Percentiles rank a stretch among this genome's conserved stretches.
Evolutionary conservation across 2,329 filamentous ascomycete species (phyloP).

Genomic region (Ophioceras dolichostomum): DNA sequence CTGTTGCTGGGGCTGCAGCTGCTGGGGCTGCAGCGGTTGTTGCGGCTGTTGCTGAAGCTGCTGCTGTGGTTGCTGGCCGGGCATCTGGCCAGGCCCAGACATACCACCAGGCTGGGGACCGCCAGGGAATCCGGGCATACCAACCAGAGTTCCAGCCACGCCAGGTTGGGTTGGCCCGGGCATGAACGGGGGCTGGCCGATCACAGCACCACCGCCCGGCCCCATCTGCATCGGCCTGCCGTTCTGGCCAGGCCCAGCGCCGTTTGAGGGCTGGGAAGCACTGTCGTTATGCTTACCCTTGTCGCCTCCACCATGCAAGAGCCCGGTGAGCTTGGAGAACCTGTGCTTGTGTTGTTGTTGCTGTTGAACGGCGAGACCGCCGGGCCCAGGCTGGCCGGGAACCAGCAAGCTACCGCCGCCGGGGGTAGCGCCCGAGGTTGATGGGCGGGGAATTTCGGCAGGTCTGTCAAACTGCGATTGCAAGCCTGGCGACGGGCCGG

Average conservation of each 20-base stretch:
- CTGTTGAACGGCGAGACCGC: too few relatives aligned
- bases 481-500: background rate
- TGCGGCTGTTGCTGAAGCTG: background rate
- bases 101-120: too few relatives aligned
- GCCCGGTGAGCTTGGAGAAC: too few relatives aligned
- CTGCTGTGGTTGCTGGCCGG: background rate
- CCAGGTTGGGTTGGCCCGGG: background rate
- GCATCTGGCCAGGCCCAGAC: too few relatives aligned
- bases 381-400: background rate
- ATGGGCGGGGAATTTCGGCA: too few relatives aligned
- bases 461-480: background rate
- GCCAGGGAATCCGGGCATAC: too few relatives aligned
- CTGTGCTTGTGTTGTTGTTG: background rate
- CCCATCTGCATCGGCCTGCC: background rate
- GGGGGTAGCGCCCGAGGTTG: too few relatives aligned
- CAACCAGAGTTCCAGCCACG: background rate
- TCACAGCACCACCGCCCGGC: background rate
- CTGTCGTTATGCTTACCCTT: too few relatives aligned
- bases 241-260: background rate
- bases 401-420: too few relatives aligned
- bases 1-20: background rate
- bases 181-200: background rate
- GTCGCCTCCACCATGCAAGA: too few relatives aligned
- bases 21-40: background rate
- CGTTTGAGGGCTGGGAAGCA: too few relatives aligned